Evolutionary conservation across 805 yeast genomes (phyloP), one percentile per base, ranked within the genome.

Genomic region (Candida schatavii): DNA sequence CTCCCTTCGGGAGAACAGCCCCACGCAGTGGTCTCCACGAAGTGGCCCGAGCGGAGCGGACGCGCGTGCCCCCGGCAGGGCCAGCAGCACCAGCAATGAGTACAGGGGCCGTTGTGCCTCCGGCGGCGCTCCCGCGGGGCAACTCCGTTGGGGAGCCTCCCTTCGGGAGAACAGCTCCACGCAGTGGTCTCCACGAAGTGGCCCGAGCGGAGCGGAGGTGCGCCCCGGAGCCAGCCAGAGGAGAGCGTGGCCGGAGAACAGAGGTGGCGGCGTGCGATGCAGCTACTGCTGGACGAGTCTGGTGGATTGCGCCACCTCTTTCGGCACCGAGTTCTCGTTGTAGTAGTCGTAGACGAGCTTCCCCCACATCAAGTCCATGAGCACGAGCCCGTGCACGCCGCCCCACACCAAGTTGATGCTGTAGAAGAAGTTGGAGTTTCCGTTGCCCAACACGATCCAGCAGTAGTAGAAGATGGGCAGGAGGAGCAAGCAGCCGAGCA

Each of bases 351-450:
- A 54, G 28, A 85, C 75, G 41, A 89, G 59, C 49, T 81, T 77
- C 2, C 87, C 87, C 96, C 98, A 89, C 10, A 84, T 65, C 49
- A 87, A 77, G 54, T 93, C 98, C 33, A 83, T 74, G 14, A 89
- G 54, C 2, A 87, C 69, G 23, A 86, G 61, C 0, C 81, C 79
- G 49, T 88, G 74, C 3, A 89, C 86, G 6, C 81, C 67, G 0
- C 86, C 82, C 61, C 88, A 84, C 2, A 84, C 86, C 44, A 93
- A 72, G 3, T 93, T 88, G 53, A 93, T 85, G 29, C 98, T 97
- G 67, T 91, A 93, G 68, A 89, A 93, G 69, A 93, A 93, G 63
- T 93, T 93, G 40, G 97, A 83, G 65, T 93, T 93, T 21, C 99
- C 99, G 25, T 93, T 88, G 11, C 97, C 97, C 44, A 88, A 72